Conservation (phyloP, 495 filamentous ascomycete species). For the Penicillium macrosclerotiorum region DNA sequence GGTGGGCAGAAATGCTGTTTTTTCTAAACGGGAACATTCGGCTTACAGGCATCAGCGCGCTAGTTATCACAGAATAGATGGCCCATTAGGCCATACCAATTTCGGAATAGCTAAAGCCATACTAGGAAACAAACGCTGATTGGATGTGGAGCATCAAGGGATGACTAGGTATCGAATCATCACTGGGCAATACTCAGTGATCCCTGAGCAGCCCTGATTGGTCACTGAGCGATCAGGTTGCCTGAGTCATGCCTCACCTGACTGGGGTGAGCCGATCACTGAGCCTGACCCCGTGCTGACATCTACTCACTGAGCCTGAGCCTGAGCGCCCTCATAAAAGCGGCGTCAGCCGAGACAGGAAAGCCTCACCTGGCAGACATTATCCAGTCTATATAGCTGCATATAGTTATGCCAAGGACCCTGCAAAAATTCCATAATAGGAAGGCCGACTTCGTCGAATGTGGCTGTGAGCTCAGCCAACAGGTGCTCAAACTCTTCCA, state of each 20-base stretch:
- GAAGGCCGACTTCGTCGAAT: not conserved
- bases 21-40: not conserved
- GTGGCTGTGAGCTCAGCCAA: not conserved
- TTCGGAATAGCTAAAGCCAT: not conserved
- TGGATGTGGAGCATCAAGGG: not conserved
- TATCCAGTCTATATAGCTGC: not conserved
- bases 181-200: slow-evolving; percentile 2
- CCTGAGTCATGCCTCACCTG: not conserved
- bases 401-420: slow-evolving; percentile 1
- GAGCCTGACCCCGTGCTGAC: slow-evolving; percentile 11
- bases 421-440: slow-evolving; percentile 2
- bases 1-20: not conserved
- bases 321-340: slow-evolving; percentile 24
- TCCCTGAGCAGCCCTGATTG: slow-evolving; percentile 11
- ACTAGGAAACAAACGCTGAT: not conserved
- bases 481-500: not conserved
- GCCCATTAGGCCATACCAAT: not conserved
- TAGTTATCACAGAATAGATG: not conserved
- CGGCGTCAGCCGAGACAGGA: slow-evolving; percentile 17
- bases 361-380: slow-evolving; percentile 6
- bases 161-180: not conserved
- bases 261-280: not conserved
- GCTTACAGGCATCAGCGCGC: not conserved
- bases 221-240: slow-evolving; percentile 3
- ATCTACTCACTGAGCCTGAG: slow-evolving; percentile 26